These are phyloP conservation scores for Fagopyrum tataricum DNA, from an alignment of 148 eudicot genomes.

Conservation along the genomic window DNA sequence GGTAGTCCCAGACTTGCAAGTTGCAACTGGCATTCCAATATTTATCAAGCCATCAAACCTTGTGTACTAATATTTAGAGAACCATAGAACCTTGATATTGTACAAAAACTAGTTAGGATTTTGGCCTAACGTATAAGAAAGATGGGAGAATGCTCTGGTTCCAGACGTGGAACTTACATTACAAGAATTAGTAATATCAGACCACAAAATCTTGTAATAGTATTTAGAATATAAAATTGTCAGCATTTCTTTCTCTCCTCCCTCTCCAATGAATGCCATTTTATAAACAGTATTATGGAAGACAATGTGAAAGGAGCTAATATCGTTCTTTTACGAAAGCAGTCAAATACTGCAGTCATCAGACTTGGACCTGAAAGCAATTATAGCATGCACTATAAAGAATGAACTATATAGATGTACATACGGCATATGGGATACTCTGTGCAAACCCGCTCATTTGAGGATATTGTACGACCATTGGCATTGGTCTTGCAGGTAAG, in stretches of 20 bases:
- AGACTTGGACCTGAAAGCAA: background rate
- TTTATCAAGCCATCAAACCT: background rate
- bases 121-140: background rate
- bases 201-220: background rate
- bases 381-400: background rate
- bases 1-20: background rate
- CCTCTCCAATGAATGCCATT: background rate
- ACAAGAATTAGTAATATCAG: background rate
- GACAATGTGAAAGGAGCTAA: background rate
- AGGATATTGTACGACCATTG: background rate
- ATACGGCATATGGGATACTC: background rate
- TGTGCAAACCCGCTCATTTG: background rate
- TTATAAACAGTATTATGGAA: background rate
- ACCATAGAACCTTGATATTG: background rate
- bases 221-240: too few relatives aligned
- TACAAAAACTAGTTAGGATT: background rate
- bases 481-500: slow-evolving; percentile 4
- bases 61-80: too few relatives aligned
- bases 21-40: background rate
- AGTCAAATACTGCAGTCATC: background rate
- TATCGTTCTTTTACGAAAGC: background rate
- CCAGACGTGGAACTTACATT: background rate
- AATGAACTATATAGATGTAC: background rate
- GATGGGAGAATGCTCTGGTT: background rate
- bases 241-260: background rate